These are phyloP conservation scores for Penicillium argentinense DNA, from an alignment of 495 filamentous ascomycete genomes.

Conservation along the genomic window DNA sequence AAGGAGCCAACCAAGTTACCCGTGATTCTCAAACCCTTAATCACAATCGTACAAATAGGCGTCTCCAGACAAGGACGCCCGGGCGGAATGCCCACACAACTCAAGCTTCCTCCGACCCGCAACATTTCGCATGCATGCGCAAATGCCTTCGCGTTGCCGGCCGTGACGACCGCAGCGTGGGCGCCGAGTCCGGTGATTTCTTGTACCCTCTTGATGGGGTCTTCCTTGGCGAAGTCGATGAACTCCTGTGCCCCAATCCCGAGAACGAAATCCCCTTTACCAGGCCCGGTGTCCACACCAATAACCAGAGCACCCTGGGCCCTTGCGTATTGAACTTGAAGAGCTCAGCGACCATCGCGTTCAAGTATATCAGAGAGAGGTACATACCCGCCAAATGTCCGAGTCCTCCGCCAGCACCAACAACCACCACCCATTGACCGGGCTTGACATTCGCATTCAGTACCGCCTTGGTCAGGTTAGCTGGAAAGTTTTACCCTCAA, in stretches of 20 bases:
- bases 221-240: conserved; percentile 42
- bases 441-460: conserved; percentile 39
- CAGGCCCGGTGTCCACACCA: conserved; percentile 42
- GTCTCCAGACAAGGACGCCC: conserved; percentile 44
- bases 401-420: conserved; percentile 51
- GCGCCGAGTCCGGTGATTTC: conserved; percentile 46
- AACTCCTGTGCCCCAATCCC: conserved; percentile 42
- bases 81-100: conserved; percentile 50
- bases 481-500: neutral
- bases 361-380: neutral
- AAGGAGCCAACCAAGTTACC: conserved; percentile 50
- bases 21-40: conserved; percentile 46
- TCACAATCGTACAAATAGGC: conserved; percentile 47
- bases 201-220: conserved; percentile 37
- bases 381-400: conserved; percentile 45
- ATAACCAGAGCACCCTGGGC: conserved; percentile 47
- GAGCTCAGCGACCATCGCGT: neutral
- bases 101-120: conserved; percentile 47
- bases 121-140: conserved; percentile 51
- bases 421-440: conserved; percentile 47
- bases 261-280: conserved; percentile 45
- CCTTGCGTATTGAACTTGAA: conserved; percentile 47
- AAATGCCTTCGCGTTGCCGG: conserved; percentile 46
- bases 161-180: conserved; percentile 44
- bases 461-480: conserved; percentile 28